These are phyloP conservation scores for Paraurostyla sp. DNA, from an alignment of 73 alveolate genomes.

Conservation along the genomic window DNA sequence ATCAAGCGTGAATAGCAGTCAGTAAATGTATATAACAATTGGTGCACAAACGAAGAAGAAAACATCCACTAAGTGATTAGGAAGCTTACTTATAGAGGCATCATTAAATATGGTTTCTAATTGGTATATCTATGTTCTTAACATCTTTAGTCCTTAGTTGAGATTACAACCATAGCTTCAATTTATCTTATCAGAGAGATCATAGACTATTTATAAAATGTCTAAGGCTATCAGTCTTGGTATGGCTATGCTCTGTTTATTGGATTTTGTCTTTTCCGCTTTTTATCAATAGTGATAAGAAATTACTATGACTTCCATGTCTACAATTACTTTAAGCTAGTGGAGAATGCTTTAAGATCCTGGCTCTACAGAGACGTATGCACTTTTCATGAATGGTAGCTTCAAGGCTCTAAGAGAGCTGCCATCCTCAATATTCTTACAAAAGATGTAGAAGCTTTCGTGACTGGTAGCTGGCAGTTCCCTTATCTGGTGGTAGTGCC, in stretches of 20 bases:
- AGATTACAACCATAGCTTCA: not conserved
- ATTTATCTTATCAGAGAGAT: constrained; percentile 49
- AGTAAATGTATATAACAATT: not conserved
- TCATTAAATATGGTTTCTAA: constrained; percentile 9
- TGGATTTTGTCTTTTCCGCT: not conserved
- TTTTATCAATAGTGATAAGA: not conserved
- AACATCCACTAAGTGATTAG: constrained; percentile 13
- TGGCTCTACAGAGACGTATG: constrained; percentile 45
- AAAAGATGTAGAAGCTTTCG: constrained; percentile 47
- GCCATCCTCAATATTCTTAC: constrained; percentile 24
- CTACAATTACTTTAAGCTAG: constrained; percentile 37
- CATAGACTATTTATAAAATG: constrained; percentile 13
- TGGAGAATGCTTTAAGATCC: constrained; percentile 45
- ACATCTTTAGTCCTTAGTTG: constrained; percentile 38
- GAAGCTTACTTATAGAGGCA: constrained; percentile 32
- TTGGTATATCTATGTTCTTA: too few relatives aligned
- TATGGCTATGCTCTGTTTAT: not conserved
- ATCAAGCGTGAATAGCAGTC: constrained; percentile 12
- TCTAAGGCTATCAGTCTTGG: not conserved
- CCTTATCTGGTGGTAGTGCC: constrained; percentile 66
- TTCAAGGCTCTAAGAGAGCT: constrained; percentile 30
- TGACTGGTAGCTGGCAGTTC: constrained; percentile 43
- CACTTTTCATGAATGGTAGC: constrained; percentile 34
- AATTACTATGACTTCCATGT: constrained; percentile 64
- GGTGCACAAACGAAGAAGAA: not conserved